phyloP scores from a whole-genome alignment of 148 eudicot genomes.

The Chenopodium quinoa region DNA sequence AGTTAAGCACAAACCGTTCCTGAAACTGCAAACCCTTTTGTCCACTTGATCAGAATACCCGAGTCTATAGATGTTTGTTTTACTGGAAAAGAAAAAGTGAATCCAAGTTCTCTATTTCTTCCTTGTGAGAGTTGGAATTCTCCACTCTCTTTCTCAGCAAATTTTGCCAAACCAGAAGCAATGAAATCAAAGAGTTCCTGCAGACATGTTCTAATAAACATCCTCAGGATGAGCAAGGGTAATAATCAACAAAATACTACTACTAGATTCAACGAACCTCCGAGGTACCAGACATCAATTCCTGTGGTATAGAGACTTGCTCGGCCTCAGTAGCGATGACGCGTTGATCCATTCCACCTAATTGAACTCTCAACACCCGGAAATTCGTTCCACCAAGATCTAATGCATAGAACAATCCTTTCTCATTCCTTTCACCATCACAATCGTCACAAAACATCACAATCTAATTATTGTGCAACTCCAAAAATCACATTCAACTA shows the following conservation, averaged over 20 bases:
- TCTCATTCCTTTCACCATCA: constrained; percentile 55
- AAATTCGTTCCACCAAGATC: constrained; percentile 90
- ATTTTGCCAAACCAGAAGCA: constrained; percentile 57
- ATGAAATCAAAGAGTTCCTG: constrained; percentile 82
- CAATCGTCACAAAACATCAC: constrained; percentile 3
- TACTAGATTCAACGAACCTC: constrained; percentile 38
- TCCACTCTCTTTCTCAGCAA: constrained; percentile 50
- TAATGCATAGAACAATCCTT: constrained; percentile 72
- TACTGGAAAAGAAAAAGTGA: constrained; percentile 83
- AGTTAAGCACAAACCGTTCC: constrained; percentile 50
- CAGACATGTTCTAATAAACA: constrained; percentile 4
- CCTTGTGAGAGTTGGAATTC: constrained; percentile 41
- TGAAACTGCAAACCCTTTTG: constrained; percentile 75
- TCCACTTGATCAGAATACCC: constrained; percentile 80
- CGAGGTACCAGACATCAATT: constrained; percentile 67
- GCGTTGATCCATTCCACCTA: constrained; percentile 64
- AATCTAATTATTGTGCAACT: background rate
- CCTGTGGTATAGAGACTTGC: constrained; percentile 67
- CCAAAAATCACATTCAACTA: background rate
- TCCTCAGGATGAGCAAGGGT: too few relatives aligned
- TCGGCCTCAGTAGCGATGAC: constrained; percentile 59
- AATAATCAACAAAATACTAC: background rate
- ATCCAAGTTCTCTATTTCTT: constrained; percentile 67
- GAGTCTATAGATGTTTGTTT: constrained; percentile 73
- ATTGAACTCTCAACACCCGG: constrained; percentile 67